Evolutionary conservation across 2,329 filamentous ascomycete genomes (phyloP), one percentile per base, ranked within the genome.

Genomic region (Diaporthe nobilis): DNA sequence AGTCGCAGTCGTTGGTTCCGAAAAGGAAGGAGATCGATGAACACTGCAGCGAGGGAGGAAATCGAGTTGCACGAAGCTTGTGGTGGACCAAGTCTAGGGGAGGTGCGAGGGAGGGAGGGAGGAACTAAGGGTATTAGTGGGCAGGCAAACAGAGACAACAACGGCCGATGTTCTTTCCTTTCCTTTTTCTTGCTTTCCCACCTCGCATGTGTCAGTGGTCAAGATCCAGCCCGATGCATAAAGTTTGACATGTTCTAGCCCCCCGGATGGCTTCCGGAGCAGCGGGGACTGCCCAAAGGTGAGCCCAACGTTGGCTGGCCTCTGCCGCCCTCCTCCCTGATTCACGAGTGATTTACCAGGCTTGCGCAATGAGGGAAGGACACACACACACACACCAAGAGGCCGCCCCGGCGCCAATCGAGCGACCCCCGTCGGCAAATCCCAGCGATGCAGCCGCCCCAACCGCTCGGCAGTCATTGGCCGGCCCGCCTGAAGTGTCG

Each of bases 401-500:
- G 67, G 44, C 31, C 42, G 44, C 57, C 67, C 53, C n/a, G 44
- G 74, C 74, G 71, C 72, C 72, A 76, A 71, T 74, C 55, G 53
- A 74, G 49, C 47, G 31, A 28, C 42, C n/a, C 28, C 13, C 31
- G 2, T 71, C 53, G n/a, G 37, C 22, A 57, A 22, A 42, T 39
- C 37, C 37, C 37, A 17, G 17, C 49, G 49, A 49, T 31, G 70
- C 39, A 65, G 55, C 58, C 71, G 71, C 49, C 22, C n/a, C 47
- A 65, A n/a, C 22, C 58, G 58, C 58, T 37, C 57, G 39, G 53
- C 34, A 55, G 71, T 65, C 58, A 65, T 53, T 73, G 71, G 58
- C 17, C 37, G 20, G 22, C 47, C 13, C 63, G 0, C 39, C 44
- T 22, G 17, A 49, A 22, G 44, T 49, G 17, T 55, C 55, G 22